These are phyloP conservation scores for Hymenoscyphus fraxineus DNA, from an alignment of 2,329 filamentous ascomycete genomes.

Conservation along the genomic window DNA sequence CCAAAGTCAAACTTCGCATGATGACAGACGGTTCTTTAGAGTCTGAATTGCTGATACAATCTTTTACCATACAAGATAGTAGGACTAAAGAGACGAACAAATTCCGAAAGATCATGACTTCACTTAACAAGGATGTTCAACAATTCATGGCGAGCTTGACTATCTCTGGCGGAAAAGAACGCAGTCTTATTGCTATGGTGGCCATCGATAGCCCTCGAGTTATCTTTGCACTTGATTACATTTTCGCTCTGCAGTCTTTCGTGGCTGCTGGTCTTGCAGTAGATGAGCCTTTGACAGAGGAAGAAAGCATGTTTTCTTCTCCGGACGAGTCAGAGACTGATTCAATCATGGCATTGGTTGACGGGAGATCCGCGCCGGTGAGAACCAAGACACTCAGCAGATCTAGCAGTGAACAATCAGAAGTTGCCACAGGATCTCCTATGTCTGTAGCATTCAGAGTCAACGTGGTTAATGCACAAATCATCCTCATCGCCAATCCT, in stretches of 20 bases:
- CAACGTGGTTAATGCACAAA: slow-evolving; percentile 92
- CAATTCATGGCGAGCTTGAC: slow-evolving; percentile 98
- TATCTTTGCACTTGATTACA: slow-evolving; percentile 92
- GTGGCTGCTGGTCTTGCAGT: slow-evolving; percentile 66
- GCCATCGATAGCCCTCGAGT: slow-evolving; percentile 92
- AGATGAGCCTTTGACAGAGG: slow-evolving; percentile 54
- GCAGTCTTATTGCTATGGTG: slow-evolving; percentile 81
- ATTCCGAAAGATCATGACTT: slow-evolving; percentile 96
- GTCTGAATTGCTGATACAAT: slow-evolving; percentile 87
- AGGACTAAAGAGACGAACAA: slow-evolving; percentile 88
- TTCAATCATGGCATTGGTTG: slow-evolving; percentile 39
- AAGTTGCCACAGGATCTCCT: slow-evolving; percentile 37
- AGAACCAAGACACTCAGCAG: slow-evolving; percentile 28
- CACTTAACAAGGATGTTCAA: slow-evolving; percentile 90
- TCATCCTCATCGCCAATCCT: slow-evolving; percentile 94
- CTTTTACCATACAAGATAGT: slow-evolving; percentile 92
- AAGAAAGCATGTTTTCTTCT: slow-evolving; percentile 51
- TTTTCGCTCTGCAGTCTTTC: slow-evolving; percentile 86
- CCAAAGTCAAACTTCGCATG: slow-evolving; percentile 86
- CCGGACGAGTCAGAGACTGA: slow-evolving; percentile 58
- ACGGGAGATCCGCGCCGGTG: slow-evolving; percentile 9
- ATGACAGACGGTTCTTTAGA: slow-evolving; percentile 88
- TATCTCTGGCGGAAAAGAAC: slow-evolving; percentile 79
- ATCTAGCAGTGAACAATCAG: slow-evolving; percentile 28
- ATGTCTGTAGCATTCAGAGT: slow-evolving; percentile 84